Evolutionary conservation across 495 filamentous ascomycete species (phyloP).

Genomic region (Xylaria intraflava): DNA sequence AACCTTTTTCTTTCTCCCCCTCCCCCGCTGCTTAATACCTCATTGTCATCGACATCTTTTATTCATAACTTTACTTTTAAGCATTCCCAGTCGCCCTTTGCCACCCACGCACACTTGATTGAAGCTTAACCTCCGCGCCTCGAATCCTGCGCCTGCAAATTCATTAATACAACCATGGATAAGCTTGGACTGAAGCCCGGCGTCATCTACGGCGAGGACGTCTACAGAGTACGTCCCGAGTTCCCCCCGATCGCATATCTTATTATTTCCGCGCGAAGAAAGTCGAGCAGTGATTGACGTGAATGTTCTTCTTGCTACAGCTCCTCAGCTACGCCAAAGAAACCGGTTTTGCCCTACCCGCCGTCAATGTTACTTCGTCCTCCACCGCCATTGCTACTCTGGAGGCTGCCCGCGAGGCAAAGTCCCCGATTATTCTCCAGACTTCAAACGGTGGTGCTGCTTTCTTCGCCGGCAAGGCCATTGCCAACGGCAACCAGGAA

Average conservation of each 20-base stretch:
- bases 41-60: neutral
- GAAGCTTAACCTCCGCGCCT: neutral
- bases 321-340: constrained; percentile 84
- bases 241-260: neutral
- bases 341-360: constrained; percentile 82
- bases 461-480: constrained; percentile 92
- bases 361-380: constrained; percentile 90
- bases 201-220: constrained; percentile 84
- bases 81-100: neutral
- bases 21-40: constrained; percentile 4
- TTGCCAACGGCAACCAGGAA: constrained; percentile 76
- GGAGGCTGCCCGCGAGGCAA: constrained; percentile 86
- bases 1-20: neutral
- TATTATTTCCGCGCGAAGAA: no score
- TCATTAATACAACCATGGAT: constrained; percentile 12
- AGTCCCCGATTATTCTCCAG: constrained; percentile 85
- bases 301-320: constrained; percentile 15
- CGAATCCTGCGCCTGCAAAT: neutral
- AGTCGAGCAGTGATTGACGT: no score
- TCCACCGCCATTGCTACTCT: constrained; percentile 82
- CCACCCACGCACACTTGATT: neutral
- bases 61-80: neutral
- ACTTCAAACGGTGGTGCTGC: constrained; percentile 89
- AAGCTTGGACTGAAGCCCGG: constrained; percentile 67
- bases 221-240: constrained; percentile 42